phyloP scores from a whole-genome alignment of 2,329 filamentous ascomycete genomes.

The Fusarium xyrophilum region DNA sequence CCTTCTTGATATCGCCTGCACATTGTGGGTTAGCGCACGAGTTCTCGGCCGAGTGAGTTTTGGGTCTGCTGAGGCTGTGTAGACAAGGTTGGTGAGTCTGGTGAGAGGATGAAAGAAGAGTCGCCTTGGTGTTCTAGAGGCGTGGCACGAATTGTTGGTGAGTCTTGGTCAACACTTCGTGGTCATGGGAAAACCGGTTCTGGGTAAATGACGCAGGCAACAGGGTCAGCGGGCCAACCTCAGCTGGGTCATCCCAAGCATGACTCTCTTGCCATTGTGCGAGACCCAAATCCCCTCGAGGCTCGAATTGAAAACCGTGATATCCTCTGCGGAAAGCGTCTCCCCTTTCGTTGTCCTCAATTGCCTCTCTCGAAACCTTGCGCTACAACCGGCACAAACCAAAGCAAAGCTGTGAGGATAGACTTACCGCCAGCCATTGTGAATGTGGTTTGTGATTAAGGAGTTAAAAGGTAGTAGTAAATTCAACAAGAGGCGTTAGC shows the following conservation, averaged over 20 bases:
- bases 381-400: constrained; percentile 14
- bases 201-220: constrained; percentile 48
- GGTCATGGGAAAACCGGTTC: constrained; percentile 24
- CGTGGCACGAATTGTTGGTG: constrained; percentile 10
- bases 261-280: not conserved
- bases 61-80: not conserved
- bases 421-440: constrained; percentile 58
- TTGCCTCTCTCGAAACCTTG: constrained; percentile 25
- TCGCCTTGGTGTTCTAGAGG: constrained; percentile 1
- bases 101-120: not conserved
- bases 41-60: not conserved
- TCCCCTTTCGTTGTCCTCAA: constrained; percentile 21
- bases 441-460: constrained; percentile 38
- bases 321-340: constrained; percentile 5
- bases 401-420: not conserved
- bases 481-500: constrained; percentile 29
- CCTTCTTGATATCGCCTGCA: constrained; percentile 93
- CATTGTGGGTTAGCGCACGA: constrained; percentile 41
- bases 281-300: not conserved
- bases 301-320: constrained; percentile 4
- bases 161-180: constrained; percentile 18
- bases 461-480: constrained; percentile 24
- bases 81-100: not conserved
- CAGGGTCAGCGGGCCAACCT: constrained; percentile 16
- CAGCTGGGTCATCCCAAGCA: not conserved